These are phyloP conservation scores for Ramalina intermedia DNA, from an alignment of 495 filamentous ascomycete species.

Conservation along the genomic window DNA sequence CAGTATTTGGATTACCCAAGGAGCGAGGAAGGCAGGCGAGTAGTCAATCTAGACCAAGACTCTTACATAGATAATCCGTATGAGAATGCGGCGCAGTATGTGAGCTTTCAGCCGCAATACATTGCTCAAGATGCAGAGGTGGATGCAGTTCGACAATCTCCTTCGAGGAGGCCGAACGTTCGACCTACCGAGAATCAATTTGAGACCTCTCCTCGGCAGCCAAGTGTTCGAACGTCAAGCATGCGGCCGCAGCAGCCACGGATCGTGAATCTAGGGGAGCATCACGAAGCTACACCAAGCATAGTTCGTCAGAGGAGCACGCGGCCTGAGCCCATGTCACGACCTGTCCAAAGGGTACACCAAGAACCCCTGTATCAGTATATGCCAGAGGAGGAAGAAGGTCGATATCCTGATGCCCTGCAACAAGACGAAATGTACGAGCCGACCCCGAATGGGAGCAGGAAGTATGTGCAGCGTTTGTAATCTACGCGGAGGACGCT, in stretches of 20 bases:
- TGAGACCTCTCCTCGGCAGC: slow-evolving; percentile 31
- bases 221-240: slow-evolving; percentile 34
- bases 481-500: no score
- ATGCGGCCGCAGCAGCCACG: slow-evolving; percentile 30
- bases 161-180: slow-evolving; percentile 42
- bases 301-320: slow-evolving; percentile 22
- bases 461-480: neutral
- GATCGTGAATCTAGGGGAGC: slow-evolving; percentile 11
- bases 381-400: slow-evolving; percentile 5
- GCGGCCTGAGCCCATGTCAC: slow-evolving; percentile 21
- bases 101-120: slow-evolving; percentile 28
- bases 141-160: slow-evolving; percentile 34
- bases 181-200: slow-evolving; percentile 41
- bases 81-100: slow-evolving; percentile 27
- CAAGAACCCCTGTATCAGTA: slow-evolving; percentile 10
- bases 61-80: neutral
- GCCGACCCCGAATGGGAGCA: neutral
- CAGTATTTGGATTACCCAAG: slow-evolving; percentile 30
- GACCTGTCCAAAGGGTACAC: slow-evolving; percentile 1
- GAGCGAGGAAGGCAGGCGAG: slow-evolving; percentile 21
- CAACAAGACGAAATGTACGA: slow-evolving; percentile 6
- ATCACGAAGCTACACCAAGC: slow-evolving; percentile 7
- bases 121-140: slow-evolving; percentile 28
- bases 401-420: slow-evolving; percentile 3
- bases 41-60: slow-evolving; percentile 3